Evolutionary conservation across 2,329 filamentous ascomycete species (phyloP).

Genomic region (Alternaria sp.): DNA sequence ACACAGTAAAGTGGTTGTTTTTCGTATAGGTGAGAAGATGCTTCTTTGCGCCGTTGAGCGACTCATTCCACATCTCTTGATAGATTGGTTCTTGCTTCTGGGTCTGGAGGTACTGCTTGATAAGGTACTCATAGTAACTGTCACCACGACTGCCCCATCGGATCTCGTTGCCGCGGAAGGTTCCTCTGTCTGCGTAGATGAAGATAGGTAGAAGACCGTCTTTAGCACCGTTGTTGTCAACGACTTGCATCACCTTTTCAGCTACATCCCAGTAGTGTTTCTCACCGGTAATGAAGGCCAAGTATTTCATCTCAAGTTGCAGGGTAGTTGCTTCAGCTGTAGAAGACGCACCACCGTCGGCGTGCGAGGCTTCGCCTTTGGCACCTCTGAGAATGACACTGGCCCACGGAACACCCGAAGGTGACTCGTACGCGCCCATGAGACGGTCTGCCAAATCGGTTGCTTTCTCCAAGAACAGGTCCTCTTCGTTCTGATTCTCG

Average conservation of each 20-base stretch:
- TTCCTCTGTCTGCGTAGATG: slow-evolving; percentile 79
- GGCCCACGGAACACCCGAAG: slow-evolving; percentile 86
- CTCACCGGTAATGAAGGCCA: slow-evolving; percentile 93
- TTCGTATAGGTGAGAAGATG: slow-evolving; percentile 90
- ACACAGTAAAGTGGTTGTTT: slow-evolving; percentile 81
- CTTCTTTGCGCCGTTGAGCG: slow-evolving; percentile 84
- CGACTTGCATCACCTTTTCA: slow-evolving; percentile 89
- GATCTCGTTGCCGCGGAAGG: slow-evolving; percentile 85
- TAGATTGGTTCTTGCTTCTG: slow-evolving; percentile 86
- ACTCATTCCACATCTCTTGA: slow-evolving; percentile 90
- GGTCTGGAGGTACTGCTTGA: slow-evolving; percentile 98
- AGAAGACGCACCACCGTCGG: slow-evolving; percentile 85
- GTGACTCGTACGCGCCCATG: slow-evolving; percentile 85
- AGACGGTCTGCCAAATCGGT: slow-evolving; percentile 90
- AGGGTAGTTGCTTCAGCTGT: slow-evolving; percentile 92
- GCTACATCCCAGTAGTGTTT: slow-evolving; percentile 89
- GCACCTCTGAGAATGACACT: slow-evolving; percentile 86
- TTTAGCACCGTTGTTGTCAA: slow-evolving; percentile 80
- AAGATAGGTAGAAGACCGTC: slow-evolving; percentile 93
- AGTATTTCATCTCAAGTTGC: slow-evolving; percentile 96
- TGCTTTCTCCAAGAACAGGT: slow-evolving; percentile 95
- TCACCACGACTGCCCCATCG: slow-evolving; percentile 92
- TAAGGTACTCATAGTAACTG: slow-evolving; percentile 97
- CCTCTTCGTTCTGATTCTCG: slow-evolving; percentile 76
- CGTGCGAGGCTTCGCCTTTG: slow-evolving; percentile 80